These are phyloP conservation scores for Gardenia jasminoides DNA, from an alignment of 257 asterid species.

Conservation along the genomic window DNA sequence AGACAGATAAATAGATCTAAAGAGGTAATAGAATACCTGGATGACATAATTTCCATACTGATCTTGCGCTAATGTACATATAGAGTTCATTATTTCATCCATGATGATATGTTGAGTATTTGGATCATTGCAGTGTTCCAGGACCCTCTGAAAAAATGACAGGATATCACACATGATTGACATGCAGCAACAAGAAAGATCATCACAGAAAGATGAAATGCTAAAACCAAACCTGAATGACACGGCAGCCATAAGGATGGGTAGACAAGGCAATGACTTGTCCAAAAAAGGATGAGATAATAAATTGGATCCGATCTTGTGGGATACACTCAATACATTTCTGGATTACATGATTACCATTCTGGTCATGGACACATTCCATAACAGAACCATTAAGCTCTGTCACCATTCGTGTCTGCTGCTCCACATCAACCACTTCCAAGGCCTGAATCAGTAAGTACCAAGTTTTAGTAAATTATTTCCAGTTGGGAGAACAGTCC, in stretches of 20 bases:
- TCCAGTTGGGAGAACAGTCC: neutral
- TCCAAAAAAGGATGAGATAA: constrained; percentile 64
- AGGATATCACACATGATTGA: neutral
- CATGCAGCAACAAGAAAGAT: neutral
- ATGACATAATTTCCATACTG: constrained; percentile 90
- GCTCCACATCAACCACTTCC: constrained; percentile 78
- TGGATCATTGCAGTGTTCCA: constrained; percentile 68
- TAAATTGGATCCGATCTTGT: constrained; percentile 60
- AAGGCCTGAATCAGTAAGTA: constrained; percentile 54
- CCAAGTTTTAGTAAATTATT: neutral
- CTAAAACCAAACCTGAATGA: constrained; percentile 72
- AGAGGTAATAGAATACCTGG: constrained; percentile 78
- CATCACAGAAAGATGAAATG: constrained; percentile 4
- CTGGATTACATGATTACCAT: constrained; percentile 91
- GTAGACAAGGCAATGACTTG: constrained; percentile 73
- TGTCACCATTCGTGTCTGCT: constrained; percentile 60
- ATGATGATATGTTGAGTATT: constrained; percentile 52
- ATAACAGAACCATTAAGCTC: constrained; percentile 85
- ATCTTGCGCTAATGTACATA: constrained; percentile 70
- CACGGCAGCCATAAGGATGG: constrained; percentile 93
- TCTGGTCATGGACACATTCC: constrained; percentile 88
- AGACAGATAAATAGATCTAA: neutral
- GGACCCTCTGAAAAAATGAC: constrained; percentile 60
- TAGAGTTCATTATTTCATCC: constrained; percentile 77
- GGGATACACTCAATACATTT: constrained; percentile 87